Conservation (phyloP, 2,329 filamentous ascomycete species). For the Paecilomyces variotii region DNA sequence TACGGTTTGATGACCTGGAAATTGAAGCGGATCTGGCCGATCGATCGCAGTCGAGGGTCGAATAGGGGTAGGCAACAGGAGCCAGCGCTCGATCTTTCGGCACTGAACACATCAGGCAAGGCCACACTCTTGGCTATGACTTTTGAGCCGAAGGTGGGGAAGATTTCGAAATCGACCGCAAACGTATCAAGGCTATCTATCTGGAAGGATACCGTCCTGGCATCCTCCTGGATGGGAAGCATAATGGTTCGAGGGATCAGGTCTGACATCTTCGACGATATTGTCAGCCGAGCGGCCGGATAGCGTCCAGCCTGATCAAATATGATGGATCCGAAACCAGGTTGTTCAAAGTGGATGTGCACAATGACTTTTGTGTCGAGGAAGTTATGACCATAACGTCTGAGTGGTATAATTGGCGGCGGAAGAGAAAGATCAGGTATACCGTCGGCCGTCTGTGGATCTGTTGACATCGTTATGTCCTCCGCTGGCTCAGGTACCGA, state of each 20-base stretch:
- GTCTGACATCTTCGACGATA: slow-evolving; percentile 93
- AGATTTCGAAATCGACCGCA: slow-evolving; percentile 93
- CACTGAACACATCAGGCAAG: slow-evolving; percentile 76
- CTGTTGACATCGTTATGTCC: slow-evolving; percentile 45
- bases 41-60: slow-evolving; percentile 81
- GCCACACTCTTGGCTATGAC: slow-evolving; percentile 95
- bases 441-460: slow-evolving; percentile 65
- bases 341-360: slow-evolving; percentile 79
- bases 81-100: slow-evolving; percentile 65
- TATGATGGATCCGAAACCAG: slow-evolving; percentile 59
- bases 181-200: slow-evolving; percentile 90
- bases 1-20: slow-evolving; percentile 97
- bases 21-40: slow-evolving; percentile 88
- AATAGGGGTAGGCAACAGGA: slow-evolving; percentile 83
- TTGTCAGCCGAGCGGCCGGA: slow-evolving; percentile 85
- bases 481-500: slow-evolving; percentile 18
- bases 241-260: slow-evolving; percentile 94
- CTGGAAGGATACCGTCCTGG: slow-evolving; percentile 87
- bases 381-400: slow-evolving; percentile 96
- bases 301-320: slow-evolving; percentile 98
- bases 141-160: slow-evolving; percentile 93
- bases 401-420: slow-evolving; percentile 88
- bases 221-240: slow-evolving; percentile 92
- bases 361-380: slow-evolving; percentile 95
- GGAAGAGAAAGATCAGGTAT: slow-evolving; percentile 89